Evolutionary conservation across 441 rosid species (phyloP), one percentile per base, ranked within the genome.

Genomic region (Hura crepitans): DNA sequence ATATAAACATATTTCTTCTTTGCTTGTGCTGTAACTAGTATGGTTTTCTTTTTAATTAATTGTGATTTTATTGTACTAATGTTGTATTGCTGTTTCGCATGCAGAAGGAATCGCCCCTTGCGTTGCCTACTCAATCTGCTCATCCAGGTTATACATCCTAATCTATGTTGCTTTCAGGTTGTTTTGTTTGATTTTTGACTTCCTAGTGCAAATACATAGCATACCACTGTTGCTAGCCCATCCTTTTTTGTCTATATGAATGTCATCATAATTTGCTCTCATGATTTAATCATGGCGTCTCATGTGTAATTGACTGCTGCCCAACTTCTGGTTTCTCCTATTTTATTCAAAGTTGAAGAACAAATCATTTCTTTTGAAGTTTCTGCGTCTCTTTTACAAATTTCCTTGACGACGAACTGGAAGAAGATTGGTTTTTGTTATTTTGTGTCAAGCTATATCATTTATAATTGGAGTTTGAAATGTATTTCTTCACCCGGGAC

Each of bases 101-200:
- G 86, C 87, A 92, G 99, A 94, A 94, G 79, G 97, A 92, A 65
- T 84, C 97, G 35, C 99, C 99, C 0, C 22, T 81, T 3, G 97
- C 97, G 43, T 37, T 77, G 30, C 84, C 97, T 27, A 92, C 99
- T 28, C 80, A 89, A 69, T 94, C 97, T 75, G 99, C 99, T 35
- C 99, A 94, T 82, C 99, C 99, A 75, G 99, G 99, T 94, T 77
- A 51, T 69, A 35, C 14, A 12, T 46, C 33, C n/a, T 17, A 14
- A 22, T 51, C n/a, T 46, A 12, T 39, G 23, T 22, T 17, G 11
- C 17, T 37, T 12, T 53, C 0, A 13, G 6, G 4, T 39, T 30
- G 22, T 31, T 20, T 30, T 5, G 8, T 49, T 22, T 22, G 70
- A 6, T 35, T 13, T 6, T 39, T 30, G 11, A 59, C 18, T 31